Evolutionary conservation across 2,329 filamentous ascomycete genomes (phyloP).

Genomic region (Pestalotiopsis fici): DNA sequence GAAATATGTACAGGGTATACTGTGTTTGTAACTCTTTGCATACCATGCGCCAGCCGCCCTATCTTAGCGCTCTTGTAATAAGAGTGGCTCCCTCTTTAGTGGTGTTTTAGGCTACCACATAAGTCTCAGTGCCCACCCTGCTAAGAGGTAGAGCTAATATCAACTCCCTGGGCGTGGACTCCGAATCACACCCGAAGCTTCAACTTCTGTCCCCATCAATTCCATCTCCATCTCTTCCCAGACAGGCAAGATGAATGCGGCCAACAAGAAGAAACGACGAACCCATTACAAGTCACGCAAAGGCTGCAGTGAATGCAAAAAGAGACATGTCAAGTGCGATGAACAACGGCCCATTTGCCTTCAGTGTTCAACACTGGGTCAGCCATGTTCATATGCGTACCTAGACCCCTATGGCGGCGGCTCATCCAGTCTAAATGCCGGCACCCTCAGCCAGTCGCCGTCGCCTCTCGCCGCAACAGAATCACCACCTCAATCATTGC

Average conservation of each 20-base stretch:
- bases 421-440: slow-evolving; percentile 3
- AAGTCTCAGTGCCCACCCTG: too few species aligned
- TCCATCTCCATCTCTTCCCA: background rate
- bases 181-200: background rate
- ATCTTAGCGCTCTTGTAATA: too few species aligned
- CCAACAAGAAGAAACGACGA: background rate
- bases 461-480: background rate
- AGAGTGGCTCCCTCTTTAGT: too few species aligned
- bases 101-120: too few species aligned
- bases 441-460: background rate
- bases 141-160: too few species aligned
- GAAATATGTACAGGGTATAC: too few species aligned
- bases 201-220: background rate
- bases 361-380: slow-evolving; percentile 38
- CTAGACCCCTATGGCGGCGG: slow-evolving; percentile 10
- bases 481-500: too few species aligned
- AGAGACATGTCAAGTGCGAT: slow-evolving; percentile 34
- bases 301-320: slow-evolving; percentile 22
- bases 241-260: background rate
- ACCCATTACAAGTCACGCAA: slow-evolving; percentile 18
- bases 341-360: slow-evolving; percentile 39
- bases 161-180: too few species aligned
- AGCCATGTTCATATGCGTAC: slow-evolving; percentile 32
- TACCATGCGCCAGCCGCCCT: too few species aligned
- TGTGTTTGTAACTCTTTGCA: too few species aligned